phyloP scores from a whole-genome alignment of 1,284 basidiomycete species.

The Rhodotorula mucilaginosa region DNA sequence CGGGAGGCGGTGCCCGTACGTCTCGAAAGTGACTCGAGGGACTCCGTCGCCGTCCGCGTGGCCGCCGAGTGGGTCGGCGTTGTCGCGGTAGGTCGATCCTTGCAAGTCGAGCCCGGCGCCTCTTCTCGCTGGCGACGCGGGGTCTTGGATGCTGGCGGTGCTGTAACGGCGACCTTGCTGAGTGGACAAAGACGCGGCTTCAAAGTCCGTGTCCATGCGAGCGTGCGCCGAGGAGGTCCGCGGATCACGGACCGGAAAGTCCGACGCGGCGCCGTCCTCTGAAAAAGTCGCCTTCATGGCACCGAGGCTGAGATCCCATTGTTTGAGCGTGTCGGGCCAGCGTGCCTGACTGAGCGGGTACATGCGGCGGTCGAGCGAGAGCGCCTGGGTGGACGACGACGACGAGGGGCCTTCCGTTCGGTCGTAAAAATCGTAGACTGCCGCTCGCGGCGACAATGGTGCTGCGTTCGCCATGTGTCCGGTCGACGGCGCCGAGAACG shows the following conservation, averaged over 20 bases:
- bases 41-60: neutral
- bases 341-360: constrained; percentile 37
- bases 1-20: neutral
- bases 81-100: too few relatives aligned
- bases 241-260: neutral
- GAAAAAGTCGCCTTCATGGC: constrained; percentile 24
- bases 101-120: too few relatives aligned
- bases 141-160: neutral
- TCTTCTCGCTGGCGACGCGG: too few relatives aligned
- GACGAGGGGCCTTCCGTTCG: neutral
- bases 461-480: neutral
- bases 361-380: constrained; percentile 28
- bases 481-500: constrained; percentile 22
- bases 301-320: constrained; percentile 28
- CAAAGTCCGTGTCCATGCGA: neutral
- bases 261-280: constrained; percentile 9
- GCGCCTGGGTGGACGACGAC: neutral
- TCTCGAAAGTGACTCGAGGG: neutral
- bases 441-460: neutral
- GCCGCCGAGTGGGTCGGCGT: too few relatives aligned
- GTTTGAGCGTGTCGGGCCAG: constrained; percentile 18
- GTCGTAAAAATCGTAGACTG: neutral
- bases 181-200: too few relatives aligned
- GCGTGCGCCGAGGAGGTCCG: neutral
- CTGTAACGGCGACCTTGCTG: neutral